phyloP scores from a whole-genome alignment of 1,284 basidiomycete genomes.

The Trichosporon asahii region DNA sequence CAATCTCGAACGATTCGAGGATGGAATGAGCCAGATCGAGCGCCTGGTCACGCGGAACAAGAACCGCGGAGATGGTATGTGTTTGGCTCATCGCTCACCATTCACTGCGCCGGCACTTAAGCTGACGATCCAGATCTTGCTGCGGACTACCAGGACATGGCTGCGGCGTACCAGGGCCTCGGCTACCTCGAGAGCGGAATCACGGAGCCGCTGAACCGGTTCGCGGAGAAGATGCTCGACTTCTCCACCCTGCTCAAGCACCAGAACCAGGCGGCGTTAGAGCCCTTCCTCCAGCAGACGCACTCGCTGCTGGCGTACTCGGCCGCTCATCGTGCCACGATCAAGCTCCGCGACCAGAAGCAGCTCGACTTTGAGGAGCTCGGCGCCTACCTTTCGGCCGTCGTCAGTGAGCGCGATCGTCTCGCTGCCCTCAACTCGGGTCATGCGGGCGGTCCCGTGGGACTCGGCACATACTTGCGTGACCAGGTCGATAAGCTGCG shows the following conservation, averaged over 20 bases:
- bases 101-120: not conserved
- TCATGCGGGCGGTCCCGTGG: slow-evolving; percentile 55
- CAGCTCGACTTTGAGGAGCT: slow-evolving; percentile 98
- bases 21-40: slow-evolving; percentile 76
- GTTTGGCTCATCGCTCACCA: too few relatives aligned
- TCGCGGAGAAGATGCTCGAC: slow-evolving; percentile 89
- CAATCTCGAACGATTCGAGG: slow-evolving; percentile 90
- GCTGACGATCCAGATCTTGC: slow-evolving; percentile 72
- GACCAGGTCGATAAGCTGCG: slow-evolving; percentile 87
- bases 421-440: slow-evolving; percentile 74
- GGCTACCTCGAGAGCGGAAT: slow-evolving; percentile 98
- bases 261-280: slow-evolving; percentile 78
- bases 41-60: slow-evolving; percentile 71
- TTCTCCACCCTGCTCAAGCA: slow-evolving; percentile 82
- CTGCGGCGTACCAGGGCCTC: slow-evolving; percentile 89
- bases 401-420: slow-evolving; percentile 87
- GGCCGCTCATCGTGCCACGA: slow-evolving; percentile 79
- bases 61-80: slow-evolving; percentile 80
- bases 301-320: slow-evolving; percentile 87
- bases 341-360: slow-evolving; percentile 95
- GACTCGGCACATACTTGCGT: slow-evolving; percentile 86
- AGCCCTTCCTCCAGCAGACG: slow-evolving; percentile 81
- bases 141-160: slow-evolving; percentile 93
- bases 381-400: slow-evolving; percentile 86
- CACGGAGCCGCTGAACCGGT: slow-evolving; percentile 91